Base-by-base conservation (phyloP, 768 basidiomycete species). In the Mycena amicta region DNA sequence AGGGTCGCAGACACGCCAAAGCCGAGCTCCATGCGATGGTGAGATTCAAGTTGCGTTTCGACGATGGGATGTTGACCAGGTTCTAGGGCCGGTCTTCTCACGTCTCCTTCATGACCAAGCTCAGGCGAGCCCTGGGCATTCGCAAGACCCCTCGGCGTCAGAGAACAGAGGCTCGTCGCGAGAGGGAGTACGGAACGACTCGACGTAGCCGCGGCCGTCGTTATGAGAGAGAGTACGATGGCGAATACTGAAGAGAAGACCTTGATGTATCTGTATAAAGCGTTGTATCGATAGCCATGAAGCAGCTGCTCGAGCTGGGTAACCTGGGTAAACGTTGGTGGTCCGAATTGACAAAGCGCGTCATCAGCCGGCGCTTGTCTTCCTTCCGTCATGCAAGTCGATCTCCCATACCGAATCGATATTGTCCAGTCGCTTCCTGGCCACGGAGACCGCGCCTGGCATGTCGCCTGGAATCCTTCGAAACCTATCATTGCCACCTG, bases 401-500 rank as follows among this genome's bases (percentile, higher is more conserved):
- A 71, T 57, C 68, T 69, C 6, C 62, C 71, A 5, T 70, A 71
- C 65, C 66, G 66, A 50, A 65, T 78, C 52, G 57, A 64, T 20
- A 57, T 63, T 20, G 50, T 78, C 41, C 72, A 75, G 56, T 70
- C 75, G 50, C 70, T 80, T 13, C 59, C 69, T 81, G 91, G 88
- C 6, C 94, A 97, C 71, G 80, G 86, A 28, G 93, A 94, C 62
- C 83, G 91, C 53, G 92, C 87, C 5, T 98, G 95, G 95, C 78
- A 87, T 53, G 79, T 92, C 27, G 85, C 92, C 4, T 98, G 94
- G 92, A 96, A 96, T 70, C 92, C 93, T 0, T 74, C 78, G 2
- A 85, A 89, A 55, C 84, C 91, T 0, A 68, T 95, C 20, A 76
- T 99, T 15, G 94, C 96, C 0, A 95, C 95, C 4, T 99, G 95